phyloP scores from a whole-genome alignment of 352 stramenopile species.

The Aphanomyces stellatus region DNA sequence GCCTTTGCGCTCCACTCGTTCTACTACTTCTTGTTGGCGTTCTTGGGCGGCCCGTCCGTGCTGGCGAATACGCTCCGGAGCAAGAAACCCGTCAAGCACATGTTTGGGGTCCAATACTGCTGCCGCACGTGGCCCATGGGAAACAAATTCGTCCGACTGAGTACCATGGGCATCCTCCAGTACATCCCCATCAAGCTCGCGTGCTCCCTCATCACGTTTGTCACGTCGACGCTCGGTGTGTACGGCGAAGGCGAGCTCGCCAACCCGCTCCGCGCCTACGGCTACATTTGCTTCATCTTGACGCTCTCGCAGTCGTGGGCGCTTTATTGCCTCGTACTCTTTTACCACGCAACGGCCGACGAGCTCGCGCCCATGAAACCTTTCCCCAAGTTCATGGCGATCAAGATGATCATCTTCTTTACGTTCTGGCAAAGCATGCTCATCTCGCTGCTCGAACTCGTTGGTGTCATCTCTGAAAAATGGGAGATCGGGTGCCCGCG shows the following conservation, averaged over 20 bases:
- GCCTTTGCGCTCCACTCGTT: slow-evolving; percentile 92
- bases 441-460: slow-evolving; percentile 82
- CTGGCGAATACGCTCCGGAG: slow-evolving; percentile 77
- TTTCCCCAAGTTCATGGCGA: slow-evolving; percentile 90
- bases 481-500: slow-evolving; percentile 72
- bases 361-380: slow-evolving; percentile 84
- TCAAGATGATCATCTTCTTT: slow-evolving; percentile 94
- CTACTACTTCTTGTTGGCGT: slow-evolving; percentile 88
- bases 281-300: slow-evolving; percentile 87
- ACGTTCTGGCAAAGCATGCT: slow-evolving; percentile 92
- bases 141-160: slow-evolving; percentile 88
- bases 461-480: slow-evolving; percentile 78
- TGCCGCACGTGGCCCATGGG: slow-evolving; percentile 87
- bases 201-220: slow-evolving; percentile 80
- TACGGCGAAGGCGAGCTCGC: slow-evolving; percentile 87
- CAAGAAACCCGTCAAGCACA: slow-evolving; percentile 75
- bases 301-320: slow-evolving; percentile 88
- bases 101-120: slow-evolving; percentile 70
- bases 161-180: slow-evolving; percentile 88
- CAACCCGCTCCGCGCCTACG: slow-evolving; percentile 73
- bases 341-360: slow-evolving; percentile 88
- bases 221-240: slow-evolving; percentile 73
- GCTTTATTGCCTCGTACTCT: slow-evolving; percentile 91
- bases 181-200: slow-evolving; percentile 88
- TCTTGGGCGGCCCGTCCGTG: slow-evolving; percentile 74